phyloP scores from a whole-genome alignment of 2,329 filamentous ascomycete genomes.

The Clarireedia monteithiana region DNA sequence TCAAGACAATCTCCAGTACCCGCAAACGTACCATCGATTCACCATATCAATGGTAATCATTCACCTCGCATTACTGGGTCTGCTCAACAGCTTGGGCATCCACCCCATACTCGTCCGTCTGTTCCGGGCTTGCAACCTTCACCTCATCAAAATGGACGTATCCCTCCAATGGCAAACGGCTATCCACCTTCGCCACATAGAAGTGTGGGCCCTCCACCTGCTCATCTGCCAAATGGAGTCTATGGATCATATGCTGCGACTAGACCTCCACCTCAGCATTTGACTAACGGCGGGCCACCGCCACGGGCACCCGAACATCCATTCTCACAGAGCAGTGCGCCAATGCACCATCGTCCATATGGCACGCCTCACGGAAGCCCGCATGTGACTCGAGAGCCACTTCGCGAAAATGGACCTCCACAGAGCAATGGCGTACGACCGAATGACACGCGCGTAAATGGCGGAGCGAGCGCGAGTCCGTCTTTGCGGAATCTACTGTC shows the following conservation, averaged over 20 bases:
- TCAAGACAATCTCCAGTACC: constrained; percentile 43
- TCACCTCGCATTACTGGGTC: constrained; percentile 27
- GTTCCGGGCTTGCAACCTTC: constrained; percentile 30
- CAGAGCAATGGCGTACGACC: constrained; percentile 28
- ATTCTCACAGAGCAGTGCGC: constrained; percentile 38
- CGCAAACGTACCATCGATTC: constrained; percentile 34
- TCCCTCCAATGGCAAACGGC: constrained; percentile 37
- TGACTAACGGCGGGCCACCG: constrained; percentile 30
- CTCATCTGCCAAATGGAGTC: constrained; percentile 23
- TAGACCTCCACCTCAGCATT: constrained; percentile 28
- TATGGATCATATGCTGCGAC: constrained; percentile 26
- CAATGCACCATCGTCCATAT: constrained; percentile 36
- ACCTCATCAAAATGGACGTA: constrained; percentile 38
- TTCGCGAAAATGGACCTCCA: constrained; percentile 19
- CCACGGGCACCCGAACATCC: constrained; percentile 39
- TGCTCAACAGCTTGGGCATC: constrained; percentile 16
- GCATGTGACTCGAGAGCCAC: constrained; percentile 22
- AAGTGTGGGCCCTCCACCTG: constrained; percentile 14
- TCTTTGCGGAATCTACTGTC: constrained; percentile 68
- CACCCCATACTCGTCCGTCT: constrained; percentile 19
- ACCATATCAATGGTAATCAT: constrained; percentile 41
- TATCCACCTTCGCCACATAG: constrained; percentile 30
- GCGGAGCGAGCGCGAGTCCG: constrained; percentile 70
- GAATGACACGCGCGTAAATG: constrained; percentile 40
- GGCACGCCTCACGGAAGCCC: constrained; percentile 24